Evolutionary conservation across 768 basidiomycete species (phyloP).

Genomic region (Mycena haematopus): DNA sequence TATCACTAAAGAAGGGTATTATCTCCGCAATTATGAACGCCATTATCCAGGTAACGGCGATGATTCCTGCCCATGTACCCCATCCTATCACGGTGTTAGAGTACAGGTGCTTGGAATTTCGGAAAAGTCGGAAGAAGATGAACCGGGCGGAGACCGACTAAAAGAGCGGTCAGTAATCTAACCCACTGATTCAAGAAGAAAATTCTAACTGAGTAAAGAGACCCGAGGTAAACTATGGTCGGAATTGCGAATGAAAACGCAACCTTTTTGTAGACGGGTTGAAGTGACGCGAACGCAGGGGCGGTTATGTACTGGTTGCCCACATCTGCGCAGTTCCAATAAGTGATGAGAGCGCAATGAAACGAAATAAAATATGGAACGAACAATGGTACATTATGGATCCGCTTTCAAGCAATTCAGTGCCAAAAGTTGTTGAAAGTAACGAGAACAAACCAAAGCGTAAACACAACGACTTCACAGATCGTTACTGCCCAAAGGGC

Average conservation of each 20-base stretch:
- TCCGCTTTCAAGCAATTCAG: conserved; percentile 30
- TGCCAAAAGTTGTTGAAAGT: neutral
- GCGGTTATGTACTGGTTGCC: conserved; percentile 52
- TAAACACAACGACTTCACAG: conserved; percentile 49
- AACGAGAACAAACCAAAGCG: conserved; percentile 34
- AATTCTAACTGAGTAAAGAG: conserved; percentile 47
- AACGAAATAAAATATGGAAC: neutral
- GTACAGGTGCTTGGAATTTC: conserved; percentile 43
- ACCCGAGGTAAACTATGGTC: conserved; percentile 51
- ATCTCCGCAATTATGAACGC: conserved; percentile 38
- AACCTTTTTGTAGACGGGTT: conserved; percentile 46
- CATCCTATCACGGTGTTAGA: conserved; percentile 32
- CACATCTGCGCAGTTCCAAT: conserved; percentile 1
- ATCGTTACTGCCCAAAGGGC: conserved; percentile 53
- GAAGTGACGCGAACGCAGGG: conserved; percentile 50
- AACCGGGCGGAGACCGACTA: conserved; percentile 51
- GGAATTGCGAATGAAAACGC: conserved; percentile 54
- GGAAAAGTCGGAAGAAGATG: conserved; percentile 53
- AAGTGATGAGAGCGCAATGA: too few relatives aligned
- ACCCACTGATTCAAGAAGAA: neutral
- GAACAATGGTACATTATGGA: conserved; percentile 48
- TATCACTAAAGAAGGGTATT: conserved; percentile 42
- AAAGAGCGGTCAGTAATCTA: neutral
- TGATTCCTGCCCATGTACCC: conserved; percentile 33
- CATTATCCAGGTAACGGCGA: conserved; percentile 33